phyloP scores from a whole-genome alignment of 495 filamentous ascomycete species.

The Thermothielavioides terrestris region DNA sequence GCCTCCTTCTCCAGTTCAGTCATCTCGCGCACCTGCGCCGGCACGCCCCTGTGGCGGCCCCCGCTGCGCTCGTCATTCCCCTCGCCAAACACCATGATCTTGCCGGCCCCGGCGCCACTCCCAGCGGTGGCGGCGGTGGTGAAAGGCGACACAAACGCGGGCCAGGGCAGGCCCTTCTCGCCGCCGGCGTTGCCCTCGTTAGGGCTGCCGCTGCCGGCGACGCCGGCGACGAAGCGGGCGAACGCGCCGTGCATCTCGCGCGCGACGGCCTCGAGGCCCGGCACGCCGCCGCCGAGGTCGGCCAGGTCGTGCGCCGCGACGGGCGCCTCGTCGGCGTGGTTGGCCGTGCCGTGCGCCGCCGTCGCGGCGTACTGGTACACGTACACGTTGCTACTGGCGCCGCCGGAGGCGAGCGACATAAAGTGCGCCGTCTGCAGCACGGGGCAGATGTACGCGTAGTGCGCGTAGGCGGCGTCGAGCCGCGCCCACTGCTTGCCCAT shows the following conservation, averaged over 20 bases:
- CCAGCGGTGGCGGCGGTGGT: background rate
- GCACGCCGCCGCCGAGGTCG: constrained; percentile 22
- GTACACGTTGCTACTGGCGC: constrained; percentile 29
- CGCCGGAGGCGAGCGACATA: constrained; percentile 22
- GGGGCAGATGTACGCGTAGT: constrained; percentile 60
- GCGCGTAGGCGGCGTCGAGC: constrained; percentile 53
- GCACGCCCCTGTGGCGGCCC: constrained; percentile 29
- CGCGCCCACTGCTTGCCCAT: constrained; percentile 50
- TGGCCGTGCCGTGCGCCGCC: constrained; percentile 40
- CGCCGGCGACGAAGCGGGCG: constrained; percentile 43
- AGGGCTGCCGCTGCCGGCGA: background rate
- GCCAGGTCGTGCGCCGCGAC: constrained; percentile 47
- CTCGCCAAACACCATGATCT: constrained; percentile 49
- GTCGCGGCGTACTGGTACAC: constrained; percentile 53
- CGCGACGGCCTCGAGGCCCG: constrained; percentile 41
- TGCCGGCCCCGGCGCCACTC: constrained; percentile 17
- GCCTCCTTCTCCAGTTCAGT: constrained; percentile 40
- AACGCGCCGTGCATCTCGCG: constrained; percentile 48
- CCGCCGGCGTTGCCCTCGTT: constrained; percentile 11
- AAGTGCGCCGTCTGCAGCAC: constrained; percentile 53
- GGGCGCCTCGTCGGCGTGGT: constrained; percentile 52
- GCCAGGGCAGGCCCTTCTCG: constrained; percentile 30
- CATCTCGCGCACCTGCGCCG: constrained; percentile 34
- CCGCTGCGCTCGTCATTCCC: constrained; percentile 53
- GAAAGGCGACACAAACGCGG: constrained; percentile 24